These are phyloP conservation scores for Phytophthora pistaciae DNA, from an alignment of 352 stramenopile genomes.

Conservation along the genomic window DNA sequence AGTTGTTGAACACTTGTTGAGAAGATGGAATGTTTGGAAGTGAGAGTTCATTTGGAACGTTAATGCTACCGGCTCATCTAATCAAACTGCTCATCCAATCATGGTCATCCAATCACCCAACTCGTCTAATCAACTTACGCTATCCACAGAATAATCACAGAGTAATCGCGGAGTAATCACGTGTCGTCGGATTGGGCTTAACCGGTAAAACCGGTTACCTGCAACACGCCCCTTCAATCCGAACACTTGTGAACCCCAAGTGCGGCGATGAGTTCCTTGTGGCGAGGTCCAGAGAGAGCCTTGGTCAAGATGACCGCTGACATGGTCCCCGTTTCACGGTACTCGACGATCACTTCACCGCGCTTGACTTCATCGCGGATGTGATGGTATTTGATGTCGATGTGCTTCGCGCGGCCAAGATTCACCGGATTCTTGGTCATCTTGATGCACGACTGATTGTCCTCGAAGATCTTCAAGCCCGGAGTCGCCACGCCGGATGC, in stretches of 20 bases:
- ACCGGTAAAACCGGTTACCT: no score
- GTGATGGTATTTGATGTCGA: slow-evolving; percentile 38
- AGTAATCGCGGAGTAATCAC: no score
- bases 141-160: no score
- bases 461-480: slow-evolving; percentile 1
- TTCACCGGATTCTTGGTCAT: slow-evolving; percentile 14
- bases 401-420: slow-evolving; percentile 40
- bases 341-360: slow-evolving; percentile 27
- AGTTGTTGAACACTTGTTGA: no score
- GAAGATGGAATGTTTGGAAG: no score
- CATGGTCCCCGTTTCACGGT: slow-evolving; percentile 20
- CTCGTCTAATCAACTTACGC: no score
- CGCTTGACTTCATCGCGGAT: slow-evolving; percentile 38
- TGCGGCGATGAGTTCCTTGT: slow-evolving; percentile 1
- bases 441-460: slow-evolving; percentile 22
- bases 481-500: neutral
- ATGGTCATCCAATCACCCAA: no score
- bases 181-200: no score
- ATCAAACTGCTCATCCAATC: no score
- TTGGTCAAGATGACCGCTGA: slow-evolving; percentile 31
- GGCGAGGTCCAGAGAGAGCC: slow-evolving; percentile 4
- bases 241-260: slow-evolving; percentile 1
- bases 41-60: no score
- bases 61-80: no score
- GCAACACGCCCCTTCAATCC: neutral